Evolutionary conservation across 208 protist species (phyloP).

Genomic region (Leishmania tropica): DNA sequence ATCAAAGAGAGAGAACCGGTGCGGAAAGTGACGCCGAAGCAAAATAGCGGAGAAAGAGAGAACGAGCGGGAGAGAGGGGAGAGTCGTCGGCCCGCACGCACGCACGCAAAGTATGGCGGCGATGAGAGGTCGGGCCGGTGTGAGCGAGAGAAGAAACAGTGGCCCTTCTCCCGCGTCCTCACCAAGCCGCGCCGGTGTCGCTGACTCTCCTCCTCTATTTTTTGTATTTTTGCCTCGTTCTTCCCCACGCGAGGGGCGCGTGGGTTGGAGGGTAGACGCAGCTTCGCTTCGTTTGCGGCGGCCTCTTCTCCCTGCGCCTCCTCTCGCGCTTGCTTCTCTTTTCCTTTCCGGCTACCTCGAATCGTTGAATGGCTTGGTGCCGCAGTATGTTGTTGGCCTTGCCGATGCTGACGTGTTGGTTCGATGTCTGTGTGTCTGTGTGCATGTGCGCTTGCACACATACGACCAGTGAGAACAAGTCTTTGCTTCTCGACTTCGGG

Average conservation of each 20-base stretch:
- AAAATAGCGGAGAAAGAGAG: not conserved
- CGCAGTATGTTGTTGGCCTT: not conserved
- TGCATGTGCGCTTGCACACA: not conserved
- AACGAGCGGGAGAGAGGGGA: not conserved
- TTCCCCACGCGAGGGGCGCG: not conserved
- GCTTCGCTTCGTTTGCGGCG: not conserved
- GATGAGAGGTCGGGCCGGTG: not conserved
- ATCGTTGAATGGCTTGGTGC: not conserved
- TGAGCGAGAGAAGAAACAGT: not conserved
- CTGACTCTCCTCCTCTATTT: not conserved
- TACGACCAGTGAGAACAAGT: not conserved
- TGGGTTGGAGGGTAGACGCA: not conserved
- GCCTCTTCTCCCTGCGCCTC: not conserved
- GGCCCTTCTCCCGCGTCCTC: not conserved
- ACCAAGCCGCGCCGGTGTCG: not conserved
- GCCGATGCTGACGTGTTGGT: not conserved
- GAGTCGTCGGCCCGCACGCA: not conserved
- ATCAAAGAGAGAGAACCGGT: not conserved
- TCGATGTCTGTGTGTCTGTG: not conserved
- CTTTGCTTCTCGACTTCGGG: not conserved
- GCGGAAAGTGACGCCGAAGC: not conserved
- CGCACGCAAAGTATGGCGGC: not conserved
- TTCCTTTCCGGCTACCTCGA: not conserved
- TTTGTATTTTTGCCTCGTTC: not conserved
- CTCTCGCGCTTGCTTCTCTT: not conserved